These are phyloP conservation scores for Trametes punicea DNA, from an alignment of 768 basidiomycete genomes.

Conservation along the genomic window DNA sequence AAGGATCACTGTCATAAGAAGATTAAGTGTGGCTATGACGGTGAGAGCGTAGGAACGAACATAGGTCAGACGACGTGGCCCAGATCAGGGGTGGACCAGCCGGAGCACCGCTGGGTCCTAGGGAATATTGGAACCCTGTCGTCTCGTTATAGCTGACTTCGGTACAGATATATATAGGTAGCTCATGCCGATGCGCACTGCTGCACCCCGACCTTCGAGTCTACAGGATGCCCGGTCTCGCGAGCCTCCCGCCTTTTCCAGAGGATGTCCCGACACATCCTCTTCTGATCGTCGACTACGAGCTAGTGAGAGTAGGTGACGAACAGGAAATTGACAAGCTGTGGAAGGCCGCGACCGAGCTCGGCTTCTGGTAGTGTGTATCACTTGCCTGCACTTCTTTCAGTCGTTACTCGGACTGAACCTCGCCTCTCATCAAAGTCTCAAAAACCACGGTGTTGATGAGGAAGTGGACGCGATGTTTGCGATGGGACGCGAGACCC, in stretches of 20 bases:
- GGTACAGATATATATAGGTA: too few relatives aligned
- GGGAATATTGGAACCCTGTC: too few relatives aligned
- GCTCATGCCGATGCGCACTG: too few relatives aligned
- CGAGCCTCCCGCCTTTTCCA: constrained; percentile 45
- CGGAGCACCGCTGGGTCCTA: too few relatives aligned
- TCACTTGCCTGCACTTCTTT: neutral
- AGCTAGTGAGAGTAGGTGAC: constrained; percentile 35
- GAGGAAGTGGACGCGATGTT: constrained; percentile 39
- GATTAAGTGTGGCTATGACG: too few relatives aligned
- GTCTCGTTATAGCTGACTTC: too few relatives aligned
- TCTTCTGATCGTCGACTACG: constrained; percentile 45
- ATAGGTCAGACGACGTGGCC: too few relatives aligned
- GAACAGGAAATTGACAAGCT: constrained; percentile 38
- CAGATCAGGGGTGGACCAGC: too few relatives aligned
- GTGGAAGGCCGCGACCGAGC: constrained; percentile 47
- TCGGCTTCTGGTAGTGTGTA: constrained; percentile 56
- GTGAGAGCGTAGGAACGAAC: too few relatives aligned
- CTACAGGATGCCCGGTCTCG: constrained; percentile 36
- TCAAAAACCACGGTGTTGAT: constrained; percentile 44
- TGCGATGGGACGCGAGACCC: constrained; percentile 39
- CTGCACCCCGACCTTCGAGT: too few relatives aligned
- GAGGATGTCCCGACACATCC: constrained; percentile 42
- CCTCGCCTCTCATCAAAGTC: constrained; percentile 20
- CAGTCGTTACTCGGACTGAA: neutral
- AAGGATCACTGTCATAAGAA: too few relatives aligned